phyloP scores from a whole-genome alignment of 305 asterid species.

The Petunia hybrid region DNA sequence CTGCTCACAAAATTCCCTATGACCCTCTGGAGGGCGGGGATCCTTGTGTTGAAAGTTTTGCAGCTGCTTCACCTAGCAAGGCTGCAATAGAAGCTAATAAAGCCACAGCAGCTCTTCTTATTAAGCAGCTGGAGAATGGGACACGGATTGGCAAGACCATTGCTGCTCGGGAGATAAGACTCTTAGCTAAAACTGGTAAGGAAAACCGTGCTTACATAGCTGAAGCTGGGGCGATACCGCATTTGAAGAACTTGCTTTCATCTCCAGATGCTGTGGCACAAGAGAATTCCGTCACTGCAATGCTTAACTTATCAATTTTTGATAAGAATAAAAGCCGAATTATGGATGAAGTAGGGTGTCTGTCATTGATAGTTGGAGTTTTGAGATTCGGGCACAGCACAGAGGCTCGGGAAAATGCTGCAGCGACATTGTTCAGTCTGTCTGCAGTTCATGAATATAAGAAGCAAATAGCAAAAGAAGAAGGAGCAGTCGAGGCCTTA shows the following conservation, averaged over 20 bases:
- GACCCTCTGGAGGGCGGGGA: conserved; percentile 66
- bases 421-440: conserved; percentile 93
- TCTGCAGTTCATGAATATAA: conserved; percentile 93
- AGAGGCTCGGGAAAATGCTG: conserved; percentile 92
- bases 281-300: conserved; percentile 90
- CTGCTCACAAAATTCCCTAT: conserved; percentile 66
- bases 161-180: conserved; percentile 84
- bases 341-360: conserved; percentile 82
- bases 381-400: conserved; percentile 72
- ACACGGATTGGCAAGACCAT: conserved; percentile 70
- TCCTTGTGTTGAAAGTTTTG: conserved; percentile 44
- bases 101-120: conserved; percentile 72
- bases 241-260: conserved; percentile 61
- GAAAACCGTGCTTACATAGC: conserved; percentile 87
- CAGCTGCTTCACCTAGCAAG: conserved; percentile 58
- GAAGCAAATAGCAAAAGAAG: conserved; percentile 70
- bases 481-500: conserved; percentile 78
- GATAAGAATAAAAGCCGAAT: conserved; percentile 81
- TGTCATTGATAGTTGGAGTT: conserved; percentile 68
- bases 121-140: conserved; percentile 75
- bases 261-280: conserved; percentile 75
- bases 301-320: conserved; percentile 82
- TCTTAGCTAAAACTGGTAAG: conserved; percentile 82
- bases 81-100: conserved; percentile 78
- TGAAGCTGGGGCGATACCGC: conserved; percentile 89